Evolutionary conservation across 257 asterid species (phyloP).

Genomic region (Echites panduratus): DNA sequence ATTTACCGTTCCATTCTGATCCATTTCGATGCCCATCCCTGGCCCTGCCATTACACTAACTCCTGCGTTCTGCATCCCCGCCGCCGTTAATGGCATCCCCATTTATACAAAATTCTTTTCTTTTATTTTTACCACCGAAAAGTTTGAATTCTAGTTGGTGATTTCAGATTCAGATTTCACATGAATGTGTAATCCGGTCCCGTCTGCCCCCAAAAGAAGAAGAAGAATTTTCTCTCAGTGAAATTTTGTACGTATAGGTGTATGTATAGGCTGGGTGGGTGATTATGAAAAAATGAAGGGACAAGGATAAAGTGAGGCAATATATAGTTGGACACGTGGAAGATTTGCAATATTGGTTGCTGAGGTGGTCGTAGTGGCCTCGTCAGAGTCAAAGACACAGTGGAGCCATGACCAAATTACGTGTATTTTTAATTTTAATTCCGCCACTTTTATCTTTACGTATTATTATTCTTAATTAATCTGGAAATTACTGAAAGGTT

Average conservation of each 20-base stretch:
- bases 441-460: no score
- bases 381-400: conserved; percentile 28
- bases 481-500: no score
- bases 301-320: conserved; percentile 64
- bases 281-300: conserved; percentile 21
- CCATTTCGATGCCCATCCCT: conserved; percentile 14
- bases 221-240: not conserved
- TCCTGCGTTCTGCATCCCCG: conserved; percentile 54
- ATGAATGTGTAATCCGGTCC: not conserved
- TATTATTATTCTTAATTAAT: no score
- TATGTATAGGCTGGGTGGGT: conserved; percentile 1
- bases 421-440: not conserved
- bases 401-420: not conserved
- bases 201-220: not conserved
- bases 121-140: not conserved
- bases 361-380: conserved; percentile 54
- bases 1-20: conserved; percentile 28
- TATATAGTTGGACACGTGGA: conserved; percentile 64
- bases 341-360: conserved; percentile 13
- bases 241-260: not conserved
- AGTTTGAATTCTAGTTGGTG: conserved; percentile 14
- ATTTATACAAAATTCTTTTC: not conserved
- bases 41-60: conserved; percentile 36
- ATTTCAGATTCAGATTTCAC: conserved; percentile 31
- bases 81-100: conserved; percentile 56